A percentile compares a stretch with the other conserved stretches of the same genome.
phyloP scores from a whole-genome alignment of 768 basidiomycete genomes.

The Trametes villosa region DNA sequence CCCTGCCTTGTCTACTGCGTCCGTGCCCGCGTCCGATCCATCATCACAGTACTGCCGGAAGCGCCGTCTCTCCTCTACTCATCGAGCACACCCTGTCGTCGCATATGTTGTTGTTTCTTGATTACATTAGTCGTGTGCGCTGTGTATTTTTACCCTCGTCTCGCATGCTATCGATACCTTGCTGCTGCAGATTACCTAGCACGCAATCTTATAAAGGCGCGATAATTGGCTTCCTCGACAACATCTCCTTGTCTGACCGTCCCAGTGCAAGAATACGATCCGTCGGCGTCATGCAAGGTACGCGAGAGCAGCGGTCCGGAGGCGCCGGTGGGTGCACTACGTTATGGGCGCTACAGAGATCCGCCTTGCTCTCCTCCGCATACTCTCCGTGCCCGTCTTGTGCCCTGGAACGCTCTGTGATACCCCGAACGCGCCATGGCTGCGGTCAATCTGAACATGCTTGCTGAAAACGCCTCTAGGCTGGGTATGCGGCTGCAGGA shows the following conservation, averaged over 20 bases:
- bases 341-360: constrained; percentile 13
- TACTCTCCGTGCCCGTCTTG: neutral
- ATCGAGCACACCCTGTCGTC: constrained; percentile 26
- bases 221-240: constrained; percentile 11
- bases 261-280: no score
- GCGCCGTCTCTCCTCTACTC: constrained; percentile 7
- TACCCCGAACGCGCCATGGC: constrained; percentile 10
- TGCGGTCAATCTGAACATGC: constrained; percentile 36
- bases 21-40: neutral
- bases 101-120: constrained; percentile 38
- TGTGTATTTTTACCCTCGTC: constrained; percentile 36
- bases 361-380: neutral
- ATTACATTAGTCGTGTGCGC: constrained; percentile 31
- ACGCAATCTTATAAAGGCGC: constrained; percentile 15
- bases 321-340: neutral
- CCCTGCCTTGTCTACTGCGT: neutral
- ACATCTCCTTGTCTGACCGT: neutral
- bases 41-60: constrained; percentile 17
- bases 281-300: neutral
- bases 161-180: constrained; percentile 34
- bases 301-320: neutral
- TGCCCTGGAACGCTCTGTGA: neutral
- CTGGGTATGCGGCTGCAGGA: constrained; percentile 85
- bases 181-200: constrained; percentile 22
- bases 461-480: constrained; percentile 84